phyloP scores from a whole-genome alignment of 306 rosid species.

The Phaseolus lunatus region DNA sequence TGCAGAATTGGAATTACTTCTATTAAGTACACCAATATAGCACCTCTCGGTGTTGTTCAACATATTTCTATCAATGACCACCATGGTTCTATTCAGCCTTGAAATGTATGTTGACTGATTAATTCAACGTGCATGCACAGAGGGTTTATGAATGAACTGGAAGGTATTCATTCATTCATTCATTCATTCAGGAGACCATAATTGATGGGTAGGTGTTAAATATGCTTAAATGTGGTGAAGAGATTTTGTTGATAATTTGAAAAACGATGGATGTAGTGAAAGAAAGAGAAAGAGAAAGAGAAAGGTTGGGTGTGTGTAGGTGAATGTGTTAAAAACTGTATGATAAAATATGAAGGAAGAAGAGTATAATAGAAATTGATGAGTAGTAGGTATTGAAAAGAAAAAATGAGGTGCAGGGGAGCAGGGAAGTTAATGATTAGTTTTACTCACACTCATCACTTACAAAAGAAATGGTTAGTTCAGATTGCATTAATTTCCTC shows the following conservation, averaged over 20 bases:
- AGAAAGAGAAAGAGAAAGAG: neutral
- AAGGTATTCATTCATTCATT: neutral
- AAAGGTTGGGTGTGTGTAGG: neutral
- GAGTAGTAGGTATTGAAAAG: neutral
- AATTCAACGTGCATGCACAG: neutral
- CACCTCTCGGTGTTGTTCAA: neutral
- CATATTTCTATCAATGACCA: no score
- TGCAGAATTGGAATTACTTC: neutral
- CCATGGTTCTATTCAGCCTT: no score
- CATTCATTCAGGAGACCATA: neutral
- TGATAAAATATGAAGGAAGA: neutral
- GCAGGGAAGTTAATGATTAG: constrained; percentile 17
- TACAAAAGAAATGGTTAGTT: neutral
- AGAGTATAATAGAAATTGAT: neutral
- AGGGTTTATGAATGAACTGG: neutral
- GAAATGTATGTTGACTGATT: no score
- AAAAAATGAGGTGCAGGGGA: constrained; percentile 25
- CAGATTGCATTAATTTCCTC: constrained; percentile 7
- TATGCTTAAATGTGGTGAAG: neutral
- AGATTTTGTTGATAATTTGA: neutral
- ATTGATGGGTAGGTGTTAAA: neutral
- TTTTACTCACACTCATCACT: neutral
- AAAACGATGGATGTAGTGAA: neutral
- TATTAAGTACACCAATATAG: neutral
- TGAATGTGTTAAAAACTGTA: neutral